Evolutionary conservation across 73 alveolate genomes (phyloP).

Genomic region (Paramecium sonneborni): DNA sequence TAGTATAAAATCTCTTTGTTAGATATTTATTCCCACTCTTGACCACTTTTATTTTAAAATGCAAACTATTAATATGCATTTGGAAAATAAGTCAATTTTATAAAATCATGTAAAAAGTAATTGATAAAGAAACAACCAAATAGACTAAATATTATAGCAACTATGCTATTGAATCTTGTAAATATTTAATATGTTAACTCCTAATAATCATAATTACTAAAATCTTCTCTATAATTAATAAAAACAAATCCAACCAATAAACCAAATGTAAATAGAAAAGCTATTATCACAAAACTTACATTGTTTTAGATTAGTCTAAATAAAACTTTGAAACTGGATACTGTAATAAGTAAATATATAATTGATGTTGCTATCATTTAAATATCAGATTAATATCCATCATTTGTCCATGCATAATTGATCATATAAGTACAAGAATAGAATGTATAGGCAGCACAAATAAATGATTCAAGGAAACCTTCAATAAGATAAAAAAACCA

Average conservation of each 20-base stretch:
- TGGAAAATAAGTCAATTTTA: background rate
- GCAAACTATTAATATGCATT: constrained; percentile 47
- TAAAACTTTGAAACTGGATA: background rate
- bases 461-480: constrained; percentile 46
- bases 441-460: constrained; percentile 44
- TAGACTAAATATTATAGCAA: constrained; percentile 8
- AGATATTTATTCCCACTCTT: background rate
- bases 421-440: constrained; percentile 54
- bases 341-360: background rate
- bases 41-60: background rate
- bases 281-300: background rate
- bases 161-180: constrained; percentile 34
- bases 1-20: background rate
- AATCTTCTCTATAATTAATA: constrained; percentile 7
- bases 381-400: background rate
- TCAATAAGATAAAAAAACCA: constrained; percentile 26
- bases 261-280: background rate
- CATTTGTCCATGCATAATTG: constrained; percentile 15
- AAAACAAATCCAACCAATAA: constrained; percentile 11
- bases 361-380: constrained; percentile 28
- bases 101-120: constrained; percentile 15
- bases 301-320: background rate
- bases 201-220: constrained; percentile 8
- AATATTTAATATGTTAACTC: constrained; percentile 18
- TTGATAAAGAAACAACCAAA: background rate